Percentiles rank a stretch among this genome's conserved stretches.
Conservation (phyloP, 1,139 yeast genomes). For the Candida sanyaensis region DNA sequence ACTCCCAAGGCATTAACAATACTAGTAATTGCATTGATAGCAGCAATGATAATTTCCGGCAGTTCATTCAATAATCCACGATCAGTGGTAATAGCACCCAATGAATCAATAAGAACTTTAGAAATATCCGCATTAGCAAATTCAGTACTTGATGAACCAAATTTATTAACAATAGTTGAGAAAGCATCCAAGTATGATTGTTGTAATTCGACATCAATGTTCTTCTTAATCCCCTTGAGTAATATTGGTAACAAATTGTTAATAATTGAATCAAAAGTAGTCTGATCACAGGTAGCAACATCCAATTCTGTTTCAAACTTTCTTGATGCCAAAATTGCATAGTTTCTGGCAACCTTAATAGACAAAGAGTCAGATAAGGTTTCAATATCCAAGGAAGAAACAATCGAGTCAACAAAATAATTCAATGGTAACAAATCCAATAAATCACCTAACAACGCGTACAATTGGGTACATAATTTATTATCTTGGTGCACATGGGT, state of each 20-base stretch:
- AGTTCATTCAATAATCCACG: slow-evolving; percentile 53
- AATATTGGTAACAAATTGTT: slow-evolving; percentile 49
- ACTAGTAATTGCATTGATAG: slow-evolving; percentile 72
- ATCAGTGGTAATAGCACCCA: slow-evolving; percentile 55
- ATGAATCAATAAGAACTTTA: slow-evolving; percentile 46
- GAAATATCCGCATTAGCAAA: slow-evolving; percentile 37
- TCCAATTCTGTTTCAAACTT: slow-evolving; percentile 70
- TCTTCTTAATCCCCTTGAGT: slow-evolving; percentile 42
- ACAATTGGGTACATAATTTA: slow-evolving; percentile 29
- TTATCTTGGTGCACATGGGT: slow-evolving; percentile 19
- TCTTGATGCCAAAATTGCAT: slow-evolving; percentile 60
- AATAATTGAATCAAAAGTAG: slow-evolving; percentile 42
- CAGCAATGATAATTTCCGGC: slow-evolving; percentile 71
- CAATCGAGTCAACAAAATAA: slow-evolving; percentile 66
- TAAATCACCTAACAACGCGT: slow-evolving; percentile 57
- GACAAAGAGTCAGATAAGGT: slow-evolving; percentile 37
- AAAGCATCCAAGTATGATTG: slow-evolving; percentile 74
- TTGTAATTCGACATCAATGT: slow-evolving; percentile 49
- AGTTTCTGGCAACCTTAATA: slow-evolving; percentile 48
- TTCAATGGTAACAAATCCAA: slow-evolving; percentile 74
- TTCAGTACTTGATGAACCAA: slow-evolving; percentile 46
- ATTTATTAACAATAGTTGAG: slow-evolving; percentile 62
- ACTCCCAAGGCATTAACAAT: slow-evolving; percentile 79
- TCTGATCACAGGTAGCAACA: slow-evolving; percentile 39
- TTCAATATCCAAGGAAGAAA: slow-evolving; percentile 54